Evolutionary conservation across 1,139 yeast species (phyloP), one percentile per base, ranked within the genome.

Genomic region (Yamadazyma oceani): DNA sequence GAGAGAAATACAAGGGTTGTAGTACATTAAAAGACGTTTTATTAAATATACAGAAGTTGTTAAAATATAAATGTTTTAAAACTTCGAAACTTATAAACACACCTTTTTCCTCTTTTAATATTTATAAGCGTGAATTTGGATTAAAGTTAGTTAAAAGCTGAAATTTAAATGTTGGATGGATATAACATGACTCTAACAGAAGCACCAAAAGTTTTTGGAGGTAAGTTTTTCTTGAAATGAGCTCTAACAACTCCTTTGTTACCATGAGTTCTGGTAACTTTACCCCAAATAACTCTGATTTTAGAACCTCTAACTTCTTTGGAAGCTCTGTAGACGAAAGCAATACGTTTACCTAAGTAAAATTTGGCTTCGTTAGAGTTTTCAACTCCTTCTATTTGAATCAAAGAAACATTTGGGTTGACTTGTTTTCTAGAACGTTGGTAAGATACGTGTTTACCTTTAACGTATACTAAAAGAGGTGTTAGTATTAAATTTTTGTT

Each of bases 271-370:
- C 97, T 89, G 78, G 95, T 79, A 62, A 92, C 82, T 77, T 85
- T 85, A 75, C 98, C 98, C 98, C 98, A 92, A 79, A 92, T 89
- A 66, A 94, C 97, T 82, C 98, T 89, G 79, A 92, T 86, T 82
- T 92, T 92, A 64, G 97, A 79, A 70, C 97, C 97, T 82, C 96
- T 87, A 66, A 89, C 76, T 79, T 90, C 97, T 82, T 90, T 92
- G 66, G 86, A 76, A 69, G 96, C 96, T 79, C 95, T 88, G 96
- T 92, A 92, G 64, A 92, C 97, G 82, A 87, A 92, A 64, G 98
- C 98, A 61, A 92, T 85, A 75, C 96, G 87, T 88, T 92, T 92
- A 78, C 98, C 98, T 65, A 92, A 83, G 94, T 92, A 92, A 82
- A 92, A 92, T 78, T 87, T 85, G 63, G 98, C 97, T 54, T 90